phyloP scores from a whole-genome alignment of 2,329 filamentous ascomycete species.

The Cladosporium sphaerospermum region DNA sequence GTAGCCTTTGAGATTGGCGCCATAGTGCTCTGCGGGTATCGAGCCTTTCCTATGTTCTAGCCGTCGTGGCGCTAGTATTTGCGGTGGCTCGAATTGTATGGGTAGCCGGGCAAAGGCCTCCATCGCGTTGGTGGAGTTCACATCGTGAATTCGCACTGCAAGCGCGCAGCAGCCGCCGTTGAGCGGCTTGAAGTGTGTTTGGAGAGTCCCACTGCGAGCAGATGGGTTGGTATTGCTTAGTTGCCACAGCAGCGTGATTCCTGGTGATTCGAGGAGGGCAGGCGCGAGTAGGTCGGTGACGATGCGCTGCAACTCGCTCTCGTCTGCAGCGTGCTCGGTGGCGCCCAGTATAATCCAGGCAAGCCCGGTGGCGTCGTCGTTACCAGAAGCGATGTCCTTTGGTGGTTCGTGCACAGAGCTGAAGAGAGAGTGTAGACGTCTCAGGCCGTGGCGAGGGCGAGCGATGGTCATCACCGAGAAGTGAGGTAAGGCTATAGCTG shows the following conservation, averaged over 20 bases:
- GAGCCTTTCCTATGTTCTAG: background rate
- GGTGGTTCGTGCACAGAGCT: constrained; percentile 1
- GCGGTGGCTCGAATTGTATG: constrained; percentile 6
- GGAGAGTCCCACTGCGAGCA: constrained; percentile 12
- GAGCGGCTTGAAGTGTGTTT: constrained; percentile 8
- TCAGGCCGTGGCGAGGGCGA: constrained; percentile 8
- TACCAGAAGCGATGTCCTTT: background rate
- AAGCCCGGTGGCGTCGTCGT: constrained; percentile 1
- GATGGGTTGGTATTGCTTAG: constrained; percentile 13
- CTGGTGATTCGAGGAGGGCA: constrained; percentile 8
- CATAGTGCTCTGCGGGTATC: constrained; percentile 7
- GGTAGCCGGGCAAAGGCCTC: background rate
- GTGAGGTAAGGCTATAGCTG: too few relatives aligned
- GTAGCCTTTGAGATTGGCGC: constrained; percentile 11
- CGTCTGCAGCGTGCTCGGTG: background rate
- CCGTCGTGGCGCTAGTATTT: background rate
- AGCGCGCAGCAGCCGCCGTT: constrained; percentile 16
- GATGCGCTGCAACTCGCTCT: constrained; percentile 2
- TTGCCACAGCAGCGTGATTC: constrained; percentile 9
- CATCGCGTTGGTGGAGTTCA: constrained; percentile 1
- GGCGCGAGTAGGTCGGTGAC: constrained; percentile 9
- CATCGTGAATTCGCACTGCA: constrained; percentile 9
- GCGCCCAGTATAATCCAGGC: constrained; percentile 12
- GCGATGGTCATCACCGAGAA: constrained; percentile 1
- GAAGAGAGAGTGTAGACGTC: constrained; percentile 1